Conservation (phyloP, 768 basidiomycete species). For the Xanthoconium stramineum region DNA sequence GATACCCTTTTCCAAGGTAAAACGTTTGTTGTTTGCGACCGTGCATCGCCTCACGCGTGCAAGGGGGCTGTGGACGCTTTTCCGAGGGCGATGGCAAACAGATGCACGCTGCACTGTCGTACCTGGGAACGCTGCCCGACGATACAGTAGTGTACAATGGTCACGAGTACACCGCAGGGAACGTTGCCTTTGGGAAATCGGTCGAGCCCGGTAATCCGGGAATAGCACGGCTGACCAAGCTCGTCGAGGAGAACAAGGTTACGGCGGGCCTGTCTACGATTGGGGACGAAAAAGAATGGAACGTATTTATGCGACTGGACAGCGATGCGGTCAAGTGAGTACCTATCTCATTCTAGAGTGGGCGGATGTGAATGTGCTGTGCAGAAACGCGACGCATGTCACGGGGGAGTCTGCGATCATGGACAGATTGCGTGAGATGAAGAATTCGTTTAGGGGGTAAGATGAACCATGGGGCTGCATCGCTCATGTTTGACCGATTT, state of each 20-base stretch:
- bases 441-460: slow-evolving; percentile 73
- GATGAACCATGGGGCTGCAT: neutral
- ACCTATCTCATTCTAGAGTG: neutral
- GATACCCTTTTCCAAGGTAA: slow-evolving; percentile 78
- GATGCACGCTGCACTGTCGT: slow-evolving; percentile 74
- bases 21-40: too few relatives aligned
- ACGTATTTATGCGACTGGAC: slow-evolving; percentile 86
- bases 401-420: slow-evolving; percentile 55
- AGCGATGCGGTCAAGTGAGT: slow-evolving; percentile 63
- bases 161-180: slow-evolving; percentile 87
- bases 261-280: slow-evolving; percentile 87
- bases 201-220: slow-evolving; percentile 63
- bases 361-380: neutral
- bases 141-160: slow-evolving; percentile 83
- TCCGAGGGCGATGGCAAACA: slow-evolving; percentile 80
- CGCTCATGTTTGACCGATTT: neutral
- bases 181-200: slow-evolving; percentile 63
- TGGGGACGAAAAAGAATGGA: slow-evolving; percentile 91
- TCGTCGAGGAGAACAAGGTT: slow-evolving; percentile 55
- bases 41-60: slow-evolving; percentile 11
- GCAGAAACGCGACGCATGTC: slow-evolving; percentile 50
- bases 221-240: slow-evolving; percentile 53
- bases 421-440: slow-evolving; percentile 72
- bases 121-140: slow-evolving; percentile 71
- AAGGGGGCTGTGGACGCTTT: slow-evolving; percentile 88